These are phyloP conservation scores for Citrus mangshanensis DNA, from an alignment of 345 rosid genomes.

Conservation along the genomic window DNA sequence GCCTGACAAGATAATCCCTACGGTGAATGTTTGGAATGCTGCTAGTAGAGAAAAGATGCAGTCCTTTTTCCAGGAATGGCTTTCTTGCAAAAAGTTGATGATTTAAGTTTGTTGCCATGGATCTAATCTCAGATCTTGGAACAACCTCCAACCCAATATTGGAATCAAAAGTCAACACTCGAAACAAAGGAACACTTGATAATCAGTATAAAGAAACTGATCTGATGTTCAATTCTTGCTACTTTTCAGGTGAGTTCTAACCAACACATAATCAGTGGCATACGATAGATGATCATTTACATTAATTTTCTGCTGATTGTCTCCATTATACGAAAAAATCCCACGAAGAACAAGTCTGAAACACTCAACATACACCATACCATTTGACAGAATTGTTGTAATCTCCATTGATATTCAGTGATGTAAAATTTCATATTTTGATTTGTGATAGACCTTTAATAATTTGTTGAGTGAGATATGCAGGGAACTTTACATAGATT, in stretches of 20 bases:
- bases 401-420: neutral
- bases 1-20: conserved; percentile 78
- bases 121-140: neutral
- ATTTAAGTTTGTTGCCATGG: neutral
- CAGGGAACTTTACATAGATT: neutral
- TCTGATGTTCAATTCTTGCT: neutral
- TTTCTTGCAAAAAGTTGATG: conserved; percentile 12
- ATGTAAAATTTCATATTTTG: neutral
- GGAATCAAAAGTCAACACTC: neutral
- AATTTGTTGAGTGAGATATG: neutral
- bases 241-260: neutral
- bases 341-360: neutral
- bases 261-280: neutral
- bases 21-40: conserved; percentile 61
- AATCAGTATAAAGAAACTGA: neutral
- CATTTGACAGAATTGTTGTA: neutral
- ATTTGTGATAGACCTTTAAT: neutral
- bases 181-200: neutral
- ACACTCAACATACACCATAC: neutral
- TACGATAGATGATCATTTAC: neutral
- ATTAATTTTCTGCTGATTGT: neutral
- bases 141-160: neutral
- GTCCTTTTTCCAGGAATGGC: conserved; percentile 67
- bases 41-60: conserved; percentile 70
- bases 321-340: neutral